Evolutionary conservation across 352 stramenopile genomes (phyloP).

Genomic region (Globisporangium apiculatum): DNA sequence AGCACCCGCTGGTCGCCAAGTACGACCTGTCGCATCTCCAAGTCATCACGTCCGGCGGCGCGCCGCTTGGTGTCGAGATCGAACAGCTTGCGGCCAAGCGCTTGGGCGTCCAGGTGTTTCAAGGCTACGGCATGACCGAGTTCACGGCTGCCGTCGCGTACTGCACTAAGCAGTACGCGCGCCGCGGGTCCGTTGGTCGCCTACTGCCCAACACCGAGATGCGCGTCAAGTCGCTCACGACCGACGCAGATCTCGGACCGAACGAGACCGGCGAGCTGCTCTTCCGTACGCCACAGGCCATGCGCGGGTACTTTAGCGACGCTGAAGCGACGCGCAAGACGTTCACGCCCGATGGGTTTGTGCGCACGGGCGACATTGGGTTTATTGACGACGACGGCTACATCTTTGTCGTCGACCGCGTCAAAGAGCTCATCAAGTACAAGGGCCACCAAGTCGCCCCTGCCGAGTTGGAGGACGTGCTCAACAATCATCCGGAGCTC

Average conservation of each 20-base stretch:
- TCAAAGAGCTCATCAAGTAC: conserved; percentile 96
- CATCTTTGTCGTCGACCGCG: conserved; percentile 89
- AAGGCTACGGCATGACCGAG: conserved; percentile 67
- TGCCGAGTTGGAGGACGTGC: conserved; percentile 87
- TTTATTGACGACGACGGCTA: conserved; percentile 89
- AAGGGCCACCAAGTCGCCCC: conserved; percentile 89
- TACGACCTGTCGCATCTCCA: conserved; percentile 76
- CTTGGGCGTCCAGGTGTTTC: conserved; percentile 40
- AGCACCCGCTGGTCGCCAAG: conserved; percentile 81
- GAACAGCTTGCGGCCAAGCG: conserved; percentile 52
- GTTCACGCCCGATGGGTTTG: conserved; percentile 72
- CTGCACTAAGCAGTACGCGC: background rate
- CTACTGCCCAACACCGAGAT: conserved; percentile 55
- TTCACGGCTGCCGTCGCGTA: conserved; percentile 29
- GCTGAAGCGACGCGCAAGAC: conserved; percentile 74
- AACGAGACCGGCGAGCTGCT: conserved; percentile 68
- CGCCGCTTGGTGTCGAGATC: conserved; percentile 68
- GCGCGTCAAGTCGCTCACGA: conserved; percentile 37
- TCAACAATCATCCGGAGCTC: conserved; percentile 68
- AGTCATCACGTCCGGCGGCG: conserved; percentile 63
- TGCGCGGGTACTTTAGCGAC: conserved; percentile 90
- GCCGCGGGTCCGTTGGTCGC: conserved; percentile 14
- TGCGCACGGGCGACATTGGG: conserved; percentile 87
- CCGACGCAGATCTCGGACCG: conserved; percentile 26
- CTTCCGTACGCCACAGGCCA: conserved; percentile 85